A percentile compares a stretch with the other conserved stretches of the same genome.
These are phyloP conservation scores for Cenchrus americanus DNA, from an alignment of 176 grass and related monocot genomes.

Conservation along the genomic window DNA sequence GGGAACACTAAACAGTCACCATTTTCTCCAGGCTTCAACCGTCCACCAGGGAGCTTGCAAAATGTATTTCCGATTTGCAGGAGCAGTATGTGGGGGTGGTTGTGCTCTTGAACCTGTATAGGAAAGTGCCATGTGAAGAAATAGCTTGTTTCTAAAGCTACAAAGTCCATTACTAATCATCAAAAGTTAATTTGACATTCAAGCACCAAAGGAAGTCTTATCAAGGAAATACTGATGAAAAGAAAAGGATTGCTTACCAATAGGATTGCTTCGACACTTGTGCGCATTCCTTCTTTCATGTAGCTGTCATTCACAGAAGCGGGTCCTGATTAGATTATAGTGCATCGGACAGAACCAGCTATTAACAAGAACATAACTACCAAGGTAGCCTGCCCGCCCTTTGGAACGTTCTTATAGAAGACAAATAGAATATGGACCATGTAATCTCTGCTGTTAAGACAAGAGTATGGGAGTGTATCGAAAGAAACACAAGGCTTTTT, in stretches of 20 bases:
- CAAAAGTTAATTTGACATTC: not conserved
- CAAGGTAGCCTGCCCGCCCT: conserved; percentile 21
- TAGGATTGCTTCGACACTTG: conserved; percentile 95
- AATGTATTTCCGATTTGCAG: conserved; percentile 99
- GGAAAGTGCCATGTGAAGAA: not conserved
- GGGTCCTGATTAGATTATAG: conserved; percentile 8
- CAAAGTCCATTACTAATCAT: not conserved
- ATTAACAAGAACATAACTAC: conserved; percentile 11
- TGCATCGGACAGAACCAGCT: not conserved
- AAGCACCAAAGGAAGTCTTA: not conserved
- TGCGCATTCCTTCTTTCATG: conserved; percentile 99
- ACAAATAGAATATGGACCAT: not conserved
- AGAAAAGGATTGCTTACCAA: conserved; percentile 52
- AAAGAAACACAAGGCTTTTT: too few relatives aligned
- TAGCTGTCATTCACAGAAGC: conserved; percentile 63
- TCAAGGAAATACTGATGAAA: not conserved
- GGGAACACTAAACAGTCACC: conserved; percentile 36
- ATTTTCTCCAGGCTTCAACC: conserved; percentile 97
- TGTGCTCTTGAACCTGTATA: conserved; percentile 95
- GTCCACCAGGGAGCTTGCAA: conserved; percentile 98
- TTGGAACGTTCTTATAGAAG: not conserved
- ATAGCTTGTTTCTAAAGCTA: conserved; percentile 15
- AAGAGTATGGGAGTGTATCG: too few relatives aligned
- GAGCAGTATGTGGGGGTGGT: conserved; percentile 88
- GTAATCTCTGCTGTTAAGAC: conserved; percentile 2